Conservation (phyloP, 371 early-diverging fungal species). For the Dichotomocladium elegans region DNA sequence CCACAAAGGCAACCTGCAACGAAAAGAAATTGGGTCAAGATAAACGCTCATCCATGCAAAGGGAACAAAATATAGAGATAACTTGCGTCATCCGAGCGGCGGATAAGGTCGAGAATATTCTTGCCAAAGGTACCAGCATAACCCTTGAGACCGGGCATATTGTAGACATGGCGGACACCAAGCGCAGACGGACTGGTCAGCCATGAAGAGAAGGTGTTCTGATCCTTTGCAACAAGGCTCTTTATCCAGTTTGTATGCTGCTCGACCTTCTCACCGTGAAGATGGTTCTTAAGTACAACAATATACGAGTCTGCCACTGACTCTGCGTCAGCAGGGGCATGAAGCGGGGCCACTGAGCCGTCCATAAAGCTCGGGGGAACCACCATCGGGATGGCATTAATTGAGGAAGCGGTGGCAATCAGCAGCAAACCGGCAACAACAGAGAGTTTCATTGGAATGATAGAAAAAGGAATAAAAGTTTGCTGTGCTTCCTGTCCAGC, state of each 20-base stretch:
- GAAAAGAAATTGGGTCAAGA: too few species aligned
- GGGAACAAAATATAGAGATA: not conserved
- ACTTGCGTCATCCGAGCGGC: conserved; percentile 47
- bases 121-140: conserved; percentile 77
- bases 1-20: conserved; percentile 82
- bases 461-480: too few species aligned
- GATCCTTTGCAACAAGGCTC: conserved; percentile 15
- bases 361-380: conserved; percentile 25
- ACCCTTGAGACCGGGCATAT: conserved; percentile 70
- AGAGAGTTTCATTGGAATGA: conserved; percentile 3
- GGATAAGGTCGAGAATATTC: conserved; percentile 65
- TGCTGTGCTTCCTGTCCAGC: too few species aligned
- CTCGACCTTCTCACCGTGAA: conserved; percentile 16
- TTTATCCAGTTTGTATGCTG: conserved; percentile 36
- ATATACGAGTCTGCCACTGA: conserved; percentile 79
- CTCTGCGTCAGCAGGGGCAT: conserved; percentile 60
- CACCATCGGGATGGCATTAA: conserved; percentile 28
- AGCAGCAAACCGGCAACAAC: conserved; percentile 16
- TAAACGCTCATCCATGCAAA: not conserved
- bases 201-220: conserved; percentile 10
- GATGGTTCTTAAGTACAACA: conserved; percentile 73
- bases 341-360: conserved; percentile 59
- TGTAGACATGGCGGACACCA: conserved; percentile 74
- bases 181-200: conserved; percentile 12
- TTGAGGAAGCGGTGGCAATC: conserved; percentile 12